Percentiles rank a stretch among this genome's conserved stretches.
These are phyloP conservation scores for Geotrichum phurueaensis DNA, from an alignment of 1,139 yeast species.

Conservation along the genomic window DNA sequence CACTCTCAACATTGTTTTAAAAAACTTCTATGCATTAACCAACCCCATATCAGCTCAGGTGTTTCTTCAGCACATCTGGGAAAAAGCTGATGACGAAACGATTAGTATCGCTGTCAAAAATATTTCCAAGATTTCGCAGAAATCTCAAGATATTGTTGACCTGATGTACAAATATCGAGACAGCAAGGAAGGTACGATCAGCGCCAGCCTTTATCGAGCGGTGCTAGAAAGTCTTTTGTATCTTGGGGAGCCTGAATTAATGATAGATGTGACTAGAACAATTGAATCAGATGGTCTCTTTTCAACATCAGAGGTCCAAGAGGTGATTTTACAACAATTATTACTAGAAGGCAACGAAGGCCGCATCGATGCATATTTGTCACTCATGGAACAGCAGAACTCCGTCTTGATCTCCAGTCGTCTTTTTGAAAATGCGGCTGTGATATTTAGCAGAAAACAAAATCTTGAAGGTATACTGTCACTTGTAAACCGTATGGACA, in stretches of 20 bases:
- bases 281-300: conserved; percentile 8
- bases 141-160: conserved; percentile 7
- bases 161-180: conserved; percentile 9
- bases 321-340: conserved; percentile 14
- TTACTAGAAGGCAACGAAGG: conserved; percentile 12
- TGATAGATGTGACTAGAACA: conserved; percentile 13
- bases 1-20: conserved; percentile 6
- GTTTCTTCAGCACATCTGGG: conserved; percentile 11
- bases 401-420: conserved; percentile 1
- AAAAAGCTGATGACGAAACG: conserved; percentile 9
- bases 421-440: conserved; percentile 16
- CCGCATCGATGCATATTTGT: conserved; percentile 16
- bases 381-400: conserved; percentile 12
- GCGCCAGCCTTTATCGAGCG: conserved; percentile 7
- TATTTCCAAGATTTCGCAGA: conserved; percentile 2
- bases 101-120: conserved; percentile 6
- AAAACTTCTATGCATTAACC: conserved; percentile 5
- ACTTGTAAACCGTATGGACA: conserved; percentile 9
- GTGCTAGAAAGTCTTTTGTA: conserved; percentile 11
- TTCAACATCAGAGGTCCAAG: conserved; percentile 4
- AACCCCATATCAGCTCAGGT: conserved; percentile 10
- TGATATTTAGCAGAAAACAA: conserved; percentile 2
- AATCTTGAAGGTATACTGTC: conserved; percentile 8
- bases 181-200: neutral
- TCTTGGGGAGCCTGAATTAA: conserved; percentile 4